Base-by-base conservation (phyloP, 2,329 filamentous ascomycete genomes). In the Xylaria multiplex region DNA sequence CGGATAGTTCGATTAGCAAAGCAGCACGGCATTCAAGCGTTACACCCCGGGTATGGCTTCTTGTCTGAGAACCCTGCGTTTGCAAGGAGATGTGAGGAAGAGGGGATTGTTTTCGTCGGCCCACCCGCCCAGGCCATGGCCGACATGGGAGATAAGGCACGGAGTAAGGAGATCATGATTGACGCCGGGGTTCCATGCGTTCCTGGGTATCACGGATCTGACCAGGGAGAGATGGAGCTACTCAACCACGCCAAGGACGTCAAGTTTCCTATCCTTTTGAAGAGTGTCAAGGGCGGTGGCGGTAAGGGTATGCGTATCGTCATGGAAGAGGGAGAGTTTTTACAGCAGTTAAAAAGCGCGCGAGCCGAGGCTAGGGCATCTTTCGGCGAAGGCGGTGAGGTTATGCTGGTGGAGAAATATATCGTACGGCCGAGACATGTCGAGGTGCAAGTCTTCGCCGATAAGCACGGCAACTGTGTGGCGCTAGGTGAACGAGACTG, bases 11-110 rank as follows among this genome's bases (percentile, higher is more conserved):
- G 88, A 32, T 88, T 97, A 65, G 96, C 95, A 14, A 93, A 94
- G 81, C 85, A 91, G 73, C 88, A 95, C 75, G 91, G 91, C 49
- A 97, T 96, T 74, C 88, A 95, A 77, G 95, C 93, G 4, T 90
- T 99, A 71, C 96, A 99, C 79, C 96, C 96, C 0, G 96, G 96
- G 27, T 99, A 99, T 81, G 96, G 96, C 49, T 99, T 97, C 76
- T 82, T 98, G 70, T 96, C 92, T 68, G 96, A 99, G 81, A 99
- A 99, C 79, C 90, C 95, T 7, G 88, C 85, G 6, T 99, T 99
- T 77, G 96, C 96, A 2, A 88, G 89, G 73, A 90, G 92, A 77
- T 98, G 95, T 78, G 91, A 92, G 73, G 90, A 96, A 73, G 94
- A 94, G 50, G 96, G 96, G 11, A 86, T 99, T 70, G 90, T 95